Base-by-base conservation (phyloP, 176 grass and related monocot species). In the Melocanna baccifera region DNA sequence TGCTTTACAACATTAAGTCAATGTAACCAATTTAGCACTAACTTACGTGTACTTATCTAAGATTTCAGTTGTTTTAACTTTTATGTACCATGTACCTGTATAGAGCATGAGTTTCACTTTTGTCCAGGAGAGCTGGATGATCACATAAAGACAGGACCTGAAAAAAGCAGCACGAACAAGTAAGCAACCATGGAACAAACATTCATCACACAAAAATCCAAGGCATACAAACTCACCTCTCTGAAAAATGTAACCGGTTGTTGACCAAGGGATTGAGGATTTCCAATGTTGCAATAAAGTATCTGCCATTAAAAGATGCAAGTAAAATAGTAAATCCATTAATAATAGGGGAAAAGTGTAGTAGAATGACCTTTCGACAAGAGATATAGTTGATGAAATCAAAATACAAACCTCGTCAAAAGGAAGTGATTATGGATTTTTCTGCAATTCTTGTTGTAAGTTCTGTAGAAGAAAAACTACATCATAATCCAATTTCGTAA, bases 241-340 rank as follows among this genome's bases (percentile, higher is more conserved):
- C 92, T 90, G 77, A 95, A 98, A 87, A 95, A 98, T 34, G 96
- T 98, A 79, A 95, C 74, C 61, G 93, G 92, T n/a, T 98, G 91
- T 75, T 98, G 93, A 66, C 91, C 91, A 82, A 98, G 96, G 75
- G 91, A 92, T 73, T 98, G 96, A 1, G 96, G 96, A 90, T 98
- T 95, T 43, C 96, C 96, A 78, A 98, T 95, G 75, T 98, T 98
- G 79, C 96, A 95, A 43, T 91, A 98, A 18, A 98, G 79, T 83
- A 93, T 93, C 96, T 95, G 84, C 23, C 46, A 86, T 66, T 26
- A 66, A 90, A 74, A 71, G 18, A 62, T 15, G 5, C 62, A 78
- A 43, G 37, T 48, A n/a, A n/a, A n/a, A n/a, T n/a, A n/a, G n/a
- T n/a, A 46, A 89, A 68, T 76, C 22, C 9, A 78, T 46, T 25